Percentiles rank a stretch among this genome's conserved stretches.
Evolutionary conservation across 1,284 basidiomycete genomes (phyloP).

Genomic region (Singerocomus inundabilis): DNA sequence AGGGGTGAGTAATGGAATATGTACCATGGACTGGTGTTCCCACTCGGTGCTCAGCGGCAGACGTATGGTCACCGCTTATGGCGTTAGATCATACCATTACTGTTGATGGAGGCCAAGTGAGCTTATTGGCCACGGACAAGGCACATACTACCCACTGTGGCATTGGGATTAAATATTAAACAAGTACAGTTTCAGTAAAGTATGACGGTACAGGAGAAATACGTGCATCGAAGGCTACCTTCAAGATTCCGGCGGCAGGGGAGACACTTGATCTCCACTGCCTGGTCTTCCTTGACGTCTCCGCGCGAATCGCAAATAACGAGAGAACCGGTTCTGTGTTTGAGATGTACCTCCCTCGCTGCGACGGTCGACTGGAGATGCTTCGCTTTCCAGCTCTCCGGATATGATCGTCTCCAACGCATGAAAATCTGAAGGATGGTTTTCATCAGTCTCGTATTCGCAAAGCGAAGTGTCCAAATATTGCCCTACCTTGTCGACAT

Average conservation of each 20-base stretch:
- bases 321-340: slow-evolving; percentile 55
- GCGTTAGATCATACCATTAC: too few relatives aligned
- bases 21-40: neutral
- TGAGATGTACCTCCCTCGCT: slow-evolving; percentile 27
- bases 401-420: slow-evolving; percentile 50
- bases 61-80: neutral
- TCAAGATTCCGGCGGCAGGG: slow-evolving; percentile 9
- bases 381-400: slow-evolving; percentile 33
- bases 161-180: neutral
- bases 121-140: too few relatives aligned
- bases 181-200: neutral
- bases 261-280: slow-evolving; percentile 28
- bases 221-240: neutral
- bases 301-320: slow-evolving; percentile 65
- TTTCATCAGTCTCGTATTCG: slow-evolving; percentile 2
- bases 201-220: neutral
- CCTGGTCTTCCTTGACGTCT: slow-evolving; percentile 36
- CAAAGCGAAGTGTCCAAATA: neutral
- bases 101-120: too few relatives aligned
- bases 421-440: slow-evolving; percentile 41
- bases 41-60: neutral
- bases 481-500: slow-evolving; percentile 75
- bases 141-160: too few relatives aligned
- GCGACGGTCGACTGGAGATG: slow-evolving; percentile 15
- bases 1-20: neutral